Base-by-base conservation (phyloP, 176 grass and related monocot genomes). In the Saccharum spontaneum region DNA sequence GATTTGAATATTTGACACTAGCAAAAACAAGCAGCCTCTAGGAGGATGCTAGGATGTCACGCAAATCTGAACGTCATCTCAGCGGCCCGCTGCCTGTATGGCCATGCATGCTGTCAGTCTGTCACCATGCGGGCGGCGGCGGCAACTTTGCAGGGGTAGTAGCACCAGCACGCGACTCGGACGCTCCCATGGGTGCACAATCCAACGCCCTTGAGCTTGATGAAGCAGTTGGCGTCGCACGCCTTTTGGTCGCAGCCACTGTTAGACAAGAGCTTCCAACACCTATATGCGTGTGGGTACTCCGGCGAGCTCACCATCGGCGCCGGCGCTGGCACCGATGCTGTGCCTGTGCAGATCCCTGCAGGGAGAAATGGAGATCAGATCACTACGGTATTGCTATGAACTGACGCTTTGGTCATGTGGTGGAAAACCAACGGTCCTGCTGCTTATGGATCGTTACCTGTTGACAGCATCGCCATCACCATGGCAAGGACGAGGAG, bases 171-270 rank as follows among this genome's bases (percentile, higher is more conserved):
- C 55, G 0, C 0, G 2, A 1, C 52, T 54, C 0, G 5, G 3
- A 0, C 18, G 7, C 7, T 9, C 13, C 18, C 20, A 10, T 23
- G 8, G 20, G 0, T 0, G 22, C 55, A 23, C 22, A 1, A 0
- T 23, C 55, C 55, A 60, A 0, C 3, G 8, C 55, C 55, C 22
- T 60, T 60, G 55, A 23, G 8, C 20, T 60, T 60, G 22, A 0
- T 23, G 8, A 59, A 59, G 55, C 55, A 60, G 8, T 60, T 2
- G 55, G 0, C 1, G 8, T 60, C 1, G 55, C 55, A 60, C 9
- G 55, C 22, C 55, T 60, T 60, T 60, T 60, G 0, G 0, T 60
- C 55, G 22, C 55, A 60, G 55, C 3, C 9, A 0, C 55, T 23
- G 9, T 11, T 10, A 0, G 55, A n/a, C 5, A 60, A 23, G 22